phyloP scores from a whole-genome alignment of 768 basidiomycete species.

The Kwoniella sp. region DNA sequence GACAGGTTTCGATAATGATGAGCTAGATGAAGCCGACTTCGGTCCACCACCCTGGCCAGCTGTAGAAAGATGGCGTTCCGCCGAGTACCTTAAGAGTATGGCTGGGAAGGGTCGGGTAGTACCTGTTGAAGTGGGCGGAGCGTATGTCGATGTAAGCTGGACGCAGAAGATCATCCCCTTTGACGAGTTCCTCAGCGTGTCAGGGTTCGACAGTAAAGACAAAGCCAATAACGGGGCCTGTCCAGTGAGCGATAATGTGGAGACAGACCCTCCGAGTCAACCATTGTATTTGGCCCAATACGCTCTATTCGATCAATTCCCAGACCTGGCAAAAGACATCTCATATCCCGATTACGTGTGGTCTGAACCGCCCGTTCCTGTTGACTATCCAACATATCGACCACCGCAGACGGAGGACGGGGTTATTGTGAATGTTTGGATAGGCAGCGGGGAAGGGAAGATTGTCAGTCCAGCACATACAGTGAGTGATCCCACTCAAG shows the following conservation, averaged over 20 bases:
- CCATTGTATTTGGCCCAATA: conserved; percentile 87
- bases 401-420: conserved; percentile 66
- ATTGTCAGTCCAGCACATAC: conserved; percentile 89
- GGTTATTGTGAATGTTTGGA: conserved; percentile 53
- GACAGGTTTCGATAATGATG: background rate
- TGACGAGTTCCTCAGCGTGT: conserved; percentile 67
- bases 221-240: background rate
- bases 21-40: background rate
- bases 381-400: conserved; percentile 61
- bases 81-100: conserved; percentile 67
- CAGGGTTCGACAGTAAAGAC: conserved; percentile 49
- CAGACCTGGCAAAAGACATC: conserved; percentile 72
- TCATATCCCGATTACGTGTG: conserved; percentile 87
- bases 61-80: conserved; percentile 70
- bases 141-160: conserved; percentile 82
- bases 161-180: conserved; percentile 75
- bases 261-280: background rate
- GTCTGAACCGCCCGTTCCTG: conserved; percentile 61
- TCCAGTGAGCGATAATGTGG: conserved; percentile 9
- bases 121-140: conserved; percentile 83
- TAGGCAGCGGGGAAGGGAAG: conserved; percentile 61
- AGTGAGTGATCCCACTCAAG: conserved; percentile 58
- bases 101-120: conserved; percentile 81
- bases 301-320: conserved; percentile 80
- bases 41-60: conserved; percentile 69